phyloP scores from a whole-genome alignment of 148 eudicot species.

The Chenopodium suecicum region DNA sequence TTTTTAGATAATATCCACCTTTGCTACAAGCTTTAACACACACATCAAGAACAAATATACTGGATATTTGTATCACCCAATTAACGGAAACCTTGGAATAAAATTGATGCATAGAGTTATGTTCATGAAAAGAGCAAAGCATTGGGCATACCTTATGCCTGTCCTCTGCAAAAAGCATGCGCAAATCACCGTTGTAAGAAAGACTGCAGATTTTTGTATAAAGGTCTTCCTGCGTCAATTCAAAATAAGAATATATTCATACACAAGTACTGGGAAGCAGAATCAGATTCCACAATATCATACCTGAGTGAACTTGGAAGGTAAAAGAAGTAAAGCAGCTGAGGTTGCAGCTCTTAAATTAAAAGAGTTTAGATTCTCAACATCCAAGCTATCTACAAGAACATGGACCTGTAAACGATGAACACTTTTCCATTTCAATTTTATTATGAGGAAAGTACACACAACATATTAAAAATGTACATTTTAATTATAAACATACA shows the following conservation, averaged over 20 bases:
- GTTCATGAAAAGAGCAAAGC: not conserved
- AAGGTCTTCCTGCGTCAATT: conserved; percentile 60
- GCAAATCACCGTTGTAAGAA: conserved; percentile 87
- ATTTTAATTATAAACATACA: conserved; percentile 42
- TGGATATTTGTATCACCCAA: not conserved
- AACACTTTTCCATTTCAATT: not conserved
- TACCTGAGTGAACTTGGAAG: conserved; percentile 79
- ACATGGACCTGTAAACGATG: conserved; percentile 48
- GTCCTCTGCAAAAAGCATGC: conserved; percentile 98
- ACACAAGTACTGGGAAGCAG: conserved; percentile 7
- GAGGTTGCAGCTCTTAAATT: conserved; percentile 86
- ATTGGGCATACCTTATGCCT: conserved; percentile 65
- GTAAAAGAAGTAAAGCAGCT: conserved; percentile 78
- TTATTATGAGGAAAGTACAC: not conserved
- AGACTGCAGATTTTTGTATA: conserved; percentile 87
- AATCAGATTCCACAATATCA: conserved; percentile 18
- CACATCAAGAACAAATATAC: not conserved
- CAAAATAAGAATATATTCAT: conserved; percentile 10
- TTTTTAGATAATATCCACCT: not conserved
- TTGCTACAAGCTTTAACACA: not conserved
- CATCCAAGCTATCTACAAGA: conserved; percentile 63
- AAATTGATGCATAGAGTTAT: not conserved
- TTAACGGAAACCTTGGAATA: not conserved
- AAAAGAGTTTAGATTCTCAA: conserved; percentile 48
- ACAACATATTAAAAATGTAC: not conserved